phyloP scores from a whole-genome alignment of 805 yeast genomes.

The Cyberlindnera veronae region DNA sequence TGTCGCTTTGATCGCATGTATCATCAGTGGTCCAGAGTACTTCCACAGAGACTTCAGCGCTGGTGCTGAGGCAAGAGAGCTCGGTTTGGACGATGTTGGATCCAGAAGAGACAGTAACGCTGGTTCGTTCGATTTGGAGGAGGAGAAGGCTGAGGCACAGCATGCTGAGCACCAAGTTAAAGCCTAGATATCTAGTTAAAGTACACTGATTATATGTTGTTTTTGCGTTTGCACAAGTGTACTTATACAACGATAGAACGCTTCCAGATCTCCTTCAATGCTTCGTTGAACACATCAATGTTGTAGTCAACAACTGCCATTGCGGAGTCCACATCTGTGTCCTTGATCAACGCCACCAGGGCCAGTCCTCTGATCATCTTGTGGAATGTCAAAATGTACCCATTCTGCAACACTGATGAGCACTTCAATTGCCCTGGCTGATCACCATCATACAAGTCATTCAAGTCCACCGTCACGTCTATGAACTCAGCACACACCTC shows the following conservation, averaged over 20 bases:
- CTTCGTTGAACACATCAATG: slow-evolving; percentile 72
- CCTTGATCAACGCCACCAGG: slow-evolving; percentile 77
- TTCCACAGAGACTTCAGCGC: slow-evolving; percentile 35
- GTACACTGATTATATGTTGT: not conserved
- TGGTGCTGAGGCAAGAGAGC: slow-evolving; percentile 15
- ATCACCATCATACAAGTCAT: slow-evolving; percentile 53
- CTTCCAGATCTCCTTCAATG: slow-evolving; percentile 63
- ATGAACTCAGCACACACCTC: slow-evolving; percentile 97
- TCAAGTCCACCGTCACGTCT: slow-evolving; percentile 88
- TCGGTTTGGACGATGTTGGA: slow-evolving; percentile 5
- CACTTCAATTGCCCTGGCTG: slow-evolving; percentile 45
- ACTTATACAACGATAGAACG: slow-evolving; percentile 23
- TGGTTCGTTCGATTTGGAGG: slow-evolving; percentile 1
- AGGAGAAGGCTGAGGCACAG: slow-evolving; percentile 10
- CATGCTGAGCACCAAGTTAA: slow-evolving; percentile 2
- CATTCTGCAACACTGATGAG: slow-evolving; percentile 74
- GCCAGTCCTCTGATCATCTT: slow-evolving; percentile 94
- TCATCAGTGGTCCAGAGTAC: slow-evolving; percentile 57
- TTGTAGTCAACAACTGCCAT: slow-evolving; percentile 82
- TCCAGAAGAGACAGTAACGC: not conserved
- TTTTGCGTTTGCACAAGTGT: not conserved
- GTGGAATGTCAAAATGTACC: slow-evolving; percentile 75
- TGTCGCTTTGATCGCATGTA: slow-evolving; percentile 44
- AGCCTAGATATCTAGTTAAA: not conserved
- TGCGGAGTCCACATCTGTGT: slow-evolving; percentile 41